phyloP scores from a whole-genome alignment of 306 rosid genomes.

The Fagus sylvatica region DNA sequence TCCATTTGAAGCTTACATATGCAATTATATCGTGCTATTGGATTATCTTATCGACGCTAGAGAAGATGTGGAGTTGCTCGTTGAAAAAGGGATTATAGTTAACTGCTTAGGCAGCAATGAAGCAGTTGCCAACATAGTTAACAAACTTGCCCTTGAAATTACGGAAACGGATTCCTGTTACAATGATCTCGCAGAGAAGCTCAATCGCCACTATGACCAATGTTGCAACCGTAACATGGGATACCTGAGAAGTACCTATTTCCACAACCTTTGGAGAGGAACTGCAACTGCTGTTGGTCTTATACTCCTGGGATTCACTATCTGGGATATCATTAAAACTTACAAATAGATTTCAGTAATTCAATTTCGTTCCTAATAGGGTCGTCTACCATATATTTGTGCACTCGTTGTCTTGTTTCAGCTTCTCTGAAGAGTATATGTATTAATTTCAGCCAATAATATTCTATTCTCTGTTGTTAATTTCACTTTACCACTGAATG shows the following conservation, averaged over 20 bases:
- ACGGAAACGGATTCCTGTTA: conserved; percentile 6
- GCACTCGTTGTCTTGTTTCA: no score
- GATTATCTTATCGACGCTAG: conserved; percentile 18
- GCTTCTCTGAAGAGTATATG: no score
- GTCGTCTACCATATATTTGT: no score
- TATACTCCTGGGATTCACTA: conserved; percentile 4
- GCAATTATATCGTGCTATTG: conserved; percentile 26
- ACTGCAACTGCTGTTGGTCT: conserved; percentile 34
- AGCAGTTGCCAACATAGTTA: conserved; percentile 18
- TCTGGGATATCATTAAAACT: not conserved
- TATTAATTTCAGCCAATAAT: no score
- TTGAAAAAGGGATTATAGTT: conserved; percentile 10
- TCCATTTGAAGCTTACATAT: conserved; percentile 4
- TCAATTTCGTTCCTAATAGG: no score
- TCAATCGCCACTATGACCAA: conserved; percentile 1
- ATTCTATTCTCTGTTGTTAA: no score
- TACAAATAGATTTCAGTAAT: not conserved
- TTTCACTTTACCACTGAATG: no score
- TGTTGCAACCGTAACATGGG: conserved; percentile 19
- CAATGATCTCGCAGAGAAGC: not conserved
- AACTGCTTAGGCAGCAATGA: conserved; percentile 29
- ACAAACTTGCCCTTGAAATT: conserved; percentile 9
- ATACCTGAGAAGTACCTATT: conserved; percentile 24
- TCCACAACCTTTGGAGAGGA: conserved; percentile 34
- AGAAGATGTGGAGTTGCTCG: conserved; percentile 24